phyloP scores from a whole-genome alignment of 352 stramenopile species.

The Phytophthora pluvialis region DNA sequence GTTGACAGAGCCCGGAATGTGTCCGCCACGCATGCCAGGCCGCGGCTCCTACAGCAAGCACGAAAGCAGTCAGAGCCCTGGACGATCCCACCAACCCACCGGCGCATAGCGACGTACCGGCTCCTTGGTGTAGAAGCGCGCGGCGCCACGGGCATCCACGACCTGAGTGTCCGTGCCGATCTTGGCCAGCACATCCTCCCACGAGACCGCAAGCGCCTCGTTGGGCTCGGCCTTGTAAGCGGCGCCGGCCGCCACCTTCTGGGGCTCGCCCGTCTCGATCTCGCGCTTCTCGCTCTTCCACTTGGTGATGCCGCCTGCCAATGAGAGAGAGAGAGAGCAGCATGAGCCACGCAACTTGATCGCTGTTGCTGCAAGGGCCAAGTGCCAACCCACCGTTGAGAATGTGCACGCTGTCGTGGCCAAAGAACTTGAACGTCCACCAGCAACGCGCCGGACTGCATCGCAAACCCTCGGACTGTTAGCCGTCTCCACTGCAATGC shows the following conservation, averaged over 20 bases:
- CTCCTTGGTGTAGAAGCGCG: slow-evolving; percentile 89
- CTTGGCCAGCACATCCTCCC: slow-evolving; percentile 68
- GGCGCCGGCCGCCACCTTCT: slow-evolving; percentile 27
- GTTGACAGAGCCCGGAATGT: slow-evolving; percentile 93
- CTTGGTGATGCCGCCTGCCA: slow-evolving; percentile 61
- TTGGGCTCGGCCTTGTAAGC: slow-evolving; percentile 61
- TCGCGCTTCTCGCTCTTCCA: slow-evolving; percentile 72
- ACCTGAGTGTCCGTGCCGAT: slow-evolving; percentile 80
- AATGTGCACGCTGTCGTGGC: slow-evolving; percentile 87
- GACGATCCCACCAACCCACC: not conserved
- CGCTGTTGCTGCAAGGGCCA: not conserved
- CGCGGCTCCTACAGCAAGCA: slow-evolving; percentile 80
- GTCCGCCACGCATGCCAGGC: slow-evolving; percentile 88
- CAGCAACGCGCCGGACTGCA: slow-evolving; percentile 76
- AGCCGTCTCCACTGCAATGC: too few relatives aligned
- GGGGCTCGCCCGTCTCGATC: slow-evolving; percentile 43
- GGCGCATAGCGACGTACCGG: slow-evolving; percentile 45
- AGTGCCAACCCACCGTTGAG: slow-evolving; percentile 66
- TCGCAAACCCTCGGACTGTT: not conserved
- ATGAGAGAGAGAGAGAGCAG: not conserved
- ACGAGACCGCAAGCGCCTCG: slow-evolving; percentile 57
- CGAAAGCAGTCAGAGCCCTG: not conserved
- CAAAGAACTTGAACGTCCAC: slow-evolving; percentile 93
- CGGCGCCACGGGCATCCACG: slow-evolving; percentile 89
- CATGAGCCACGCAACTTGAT: not conserved